Conservation (phyloP, 768 basidiomycete species). For the Mycena pura region DNA sequence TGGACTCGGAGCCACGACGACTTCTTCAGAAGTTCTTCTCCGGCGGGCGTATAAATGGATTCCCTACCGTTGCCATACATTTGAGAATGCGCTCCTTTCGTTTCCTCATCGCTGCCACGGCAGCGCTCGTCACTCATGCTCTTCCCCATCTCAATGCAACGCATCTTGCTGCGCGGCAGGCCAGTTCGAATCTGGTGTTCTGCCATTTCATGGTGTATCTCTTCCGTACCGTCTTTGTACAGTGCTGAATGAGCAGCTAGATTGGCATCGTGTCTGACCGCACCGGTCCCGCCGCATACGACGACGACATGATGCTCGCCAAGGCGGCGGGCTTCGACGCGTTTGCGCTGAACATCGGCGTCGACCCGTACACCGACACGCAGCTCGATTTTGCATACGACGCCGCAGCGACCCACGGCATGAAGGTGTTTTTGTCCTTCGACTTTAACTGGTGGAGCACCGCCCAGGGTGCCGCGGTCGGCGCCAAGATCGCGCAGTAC, state of each 20-base stretch:
- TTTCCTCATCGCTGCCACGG: not conserved
- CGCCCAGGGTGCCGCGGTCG: slow-evolving; percentile 36
- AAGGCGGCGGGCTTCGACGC: slow-evolving; percentile 39
- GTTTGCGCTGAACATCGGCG: slow-evolving; percentile 54
- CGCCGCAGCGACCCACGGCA: slow-evolving; percentile 39
- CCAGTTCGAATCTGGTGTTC: not conserved
- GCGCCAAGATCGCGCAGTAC: slow-evolving; percentile 46
- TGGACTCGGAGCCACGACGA: too few relatives aligned
- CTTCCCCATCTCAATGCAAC: too few relatives aligned
- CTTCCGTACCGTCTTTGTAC: not conserved
- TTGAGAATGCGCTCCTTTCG: too few relatives aligned
- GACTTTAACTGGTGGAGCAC: slow-evolving; percentile 35
- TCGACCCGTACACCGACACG: slow-evolving; percentile 44
- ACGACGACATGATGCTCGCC: slow-evolving; percentile 29
- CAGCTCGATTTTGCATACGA: slow-evolving; percentile 44
- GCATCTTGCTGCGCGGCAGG: not conserved
- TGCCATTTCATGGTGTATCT: not conserved
- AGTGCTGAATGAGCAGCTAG: too few relatives aligned
- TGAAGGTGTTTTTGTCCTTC: slow-evolving; percentile 47
- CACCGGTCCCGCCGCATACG: slow-evolving; percentile 21
- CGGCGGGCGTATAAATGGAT: too few relatives aligned
- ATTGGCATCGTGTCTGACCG: slow-evolving; percentile 27
- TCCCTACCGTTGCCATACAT: too few relatives aligned
- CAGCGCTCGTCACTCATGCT: not conserved
- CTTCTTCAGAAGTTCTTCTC: too few relatives aligned